Percentiles rank a stretch among this genome's conserved stretches.
phyloP scores from a whole-genome alignment of 2,329 filamentous ascomycete species.

The Escovopsis weberi region DNA sequence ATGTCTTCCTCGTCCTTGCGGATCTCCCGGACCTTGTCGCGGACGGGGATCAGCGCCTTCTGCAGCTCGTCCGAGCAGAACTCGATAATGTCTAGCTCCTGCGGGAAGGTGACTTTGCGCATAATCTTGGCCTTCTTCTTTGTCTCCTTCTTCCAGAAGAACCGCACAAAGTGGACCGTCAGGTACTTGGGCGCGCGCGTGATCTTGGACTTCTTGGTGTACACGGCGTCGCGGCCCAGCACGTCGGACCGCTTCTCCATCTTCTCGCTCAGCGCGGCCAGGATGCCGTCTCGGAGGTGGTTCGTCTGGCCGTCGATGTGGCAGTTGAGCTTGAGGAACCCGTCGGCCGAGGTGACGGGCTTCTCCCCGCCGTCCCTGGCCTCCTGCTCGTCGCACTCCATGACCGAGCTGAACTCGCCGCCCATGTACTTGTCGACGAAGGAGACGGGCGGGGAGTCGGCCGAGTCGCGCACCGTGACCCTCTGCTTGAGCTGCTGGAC shows the following conservation, averaged over 20 bases:
- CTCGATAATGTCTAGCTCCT: slow-evolving; percentile 83
- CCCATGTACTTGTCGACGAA: slow-evolving; percentile 88
- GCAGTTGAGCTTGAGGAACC: slow-evolving; percentile 88
- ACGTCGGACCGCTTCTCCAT: slow-evolving; percentile 77
- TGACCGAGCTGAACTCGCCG: slow-evolving; percentile 62
- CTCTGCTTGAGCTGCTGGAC: slow-evolving; percentile 69
- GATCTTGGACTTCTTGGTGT: slow-evolving; percentile 86
- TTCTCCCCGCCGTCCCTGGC: slow-evolving; percentile 64
- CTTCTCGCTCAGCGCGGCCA: slow-evolving; percentile 69
- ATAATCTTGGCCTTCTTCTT: slow-evolving; percentile 99
- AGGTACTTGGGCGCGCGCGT: slow-evolving; percentile 86
- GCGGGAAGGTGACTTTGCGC: slow-evolving; percentile 93
- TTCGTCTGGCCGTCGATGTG: slow-evolving; percentile 83
- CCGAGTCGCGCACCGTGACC: slow-evolving; percentile 47
- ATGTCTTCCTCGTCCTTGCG: slow-evolving; percentile 91
- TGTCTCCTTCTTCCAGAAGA: slow-evolving; percentile 92
- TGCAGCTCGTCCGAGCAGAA: slow-evolving; percentile 88
- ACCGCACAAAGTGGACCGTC: slow-evolving; percentile 92
- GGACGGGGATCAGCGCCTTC: slow-evolving; percentile 72
- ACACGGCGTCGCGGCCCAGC: slow-evolving; percentile 64
- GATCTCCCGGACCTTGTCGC: slow-evolving; percentile 90
- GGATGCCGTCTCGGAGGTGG: slow-evolving; percentile 78
- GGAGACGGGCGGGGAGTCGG: slow-evolving; percentile 38
- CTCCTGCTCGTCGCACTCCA: slow-evolving; percentile 70
- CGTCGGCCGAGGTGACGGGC: slow-evolving; percentile 50